Base-by-base conservation (phyloP, 805 yeast genomes). In the Myxozyma mucilagina region DNA sequence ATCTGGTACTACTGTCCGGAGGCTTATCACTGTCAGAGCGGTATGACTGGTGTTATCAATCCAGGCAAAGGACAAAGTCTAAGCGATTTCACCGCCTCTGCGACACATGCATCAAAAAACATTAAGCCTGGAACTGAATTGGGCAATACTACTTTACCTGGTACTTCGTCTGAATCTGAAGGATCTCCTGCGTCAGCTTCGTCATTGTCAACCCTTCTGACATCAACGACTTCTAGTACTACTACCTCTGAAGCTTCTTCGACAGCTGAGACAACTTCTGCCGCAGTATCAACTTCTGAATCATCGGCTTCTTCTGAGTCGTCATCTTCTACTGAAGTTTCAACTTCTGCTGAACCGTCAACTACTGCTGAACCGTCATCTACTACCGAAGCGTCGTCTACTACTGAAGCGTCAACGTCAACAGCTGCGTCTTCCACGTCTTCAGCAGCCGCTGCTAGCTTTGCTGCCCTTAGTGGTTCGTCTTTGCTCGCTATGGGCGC, bases 31-130 rank as follows among this genome's bases (percentile, higher is more conserved):
- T 67, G 70, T 56, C 69, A 62, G 54, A 32, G 45, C 41, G 70
- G 69, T 14, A 67, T 67, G 69, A 68, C 61, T 24, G 70, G 69
- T 41, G 70, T 60, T n/a, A 67, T 67, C 60, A 67, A 67, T 58
- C 64, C 67, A 4, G 47, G 56, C 1, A 55, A 49, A 4, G 49
- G 57, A 61, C 50, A 63, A 59, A 58, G 68, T 14, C 60, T 67
- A 16, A 50, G 20, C 7, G 58, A 49, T 10, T 67, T 47, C 60
- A 52, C 47, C 18, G 14, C 39, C 11, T 56, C 56, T n/a, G 68
- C 70, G 11, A 48, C 49, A 3, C 16, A 34, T 2, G 54, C 55
- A 24, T 13, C 67, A 6, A 32, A 11, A 5, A 64, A 61, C 57
- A 50, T 24, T 8, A 35, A 57, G 14, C 70, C 69, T 9, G 57